A percentile compares a stretch with the other conserved stretches of the same genome.
Evolutionary conservation across 2,329 filamentous ascomycete species (phyloP).

Genomic region (Aureobasidium sp.): DNA sequence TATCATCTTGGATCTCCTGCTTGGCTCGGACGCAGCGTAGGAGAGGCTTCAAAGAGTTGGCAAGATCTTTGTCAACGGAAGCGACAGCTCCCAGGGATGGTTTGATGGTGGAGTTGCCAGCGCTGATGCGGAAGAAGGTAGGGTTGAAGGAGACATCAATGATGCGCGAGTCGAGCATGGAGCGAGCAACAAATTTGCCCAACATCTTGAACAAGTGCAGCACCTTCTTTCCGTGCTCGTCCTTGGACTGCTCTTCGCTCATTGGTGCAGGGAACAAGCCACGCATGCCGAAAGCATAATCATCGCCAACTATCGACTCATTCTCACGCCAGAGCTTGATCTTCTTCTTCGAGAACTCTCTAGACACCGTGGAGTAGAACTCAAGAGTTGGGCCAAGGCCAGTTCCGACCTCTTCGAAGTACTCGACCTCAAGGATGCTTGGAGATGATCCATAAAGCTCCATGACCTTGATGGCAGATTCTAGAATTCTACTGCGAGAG

Average conservation of each 20-base stretch:
- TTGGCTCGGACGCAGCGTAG: constrained; percentile 81
- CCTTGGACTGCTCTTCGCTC: constrained; percentile 63
- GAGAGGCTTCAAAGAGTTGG: constrained; percentile 74
- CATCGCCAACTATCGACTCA: constrained; percentile 59
- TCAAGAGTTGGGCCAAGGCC: constrained; percentile 91
- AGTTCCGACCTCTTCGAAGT: constrained; percentile 97
- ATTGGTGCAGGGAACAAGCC: constrained; percentile 90
- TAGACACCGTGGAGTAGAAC: constrained; percentile 96
- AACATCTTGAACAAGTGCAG: constrained; percentile 85
- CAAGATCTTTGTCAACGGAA: constrained; percentile 76
- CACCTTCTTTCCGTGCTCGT: constrained; percentile 77
- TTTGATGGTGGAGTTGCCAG: constrained; percentile 56
- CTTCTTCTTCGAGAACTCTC: constrained; percentile 95
- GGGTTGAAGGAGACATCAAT: constrained; percentile 97
- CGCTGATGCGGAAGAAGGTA: constrained; percentile 91
- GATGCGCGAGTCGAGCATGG: constrained; percentile 96
- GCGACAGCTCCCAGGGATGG: constrained; percentile 86
- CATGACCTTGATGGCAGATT: constrained; percentile 98
- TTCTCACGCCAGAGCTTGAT: constrained; percentile 94
- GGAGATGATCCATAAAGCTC: constrained; percentile 95
- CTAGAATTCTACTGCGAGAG: constrained; percentile 84
- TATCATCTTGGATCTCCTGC: constrained; percentile 69
- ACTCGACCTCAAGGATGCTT: constrained; percentile 93
- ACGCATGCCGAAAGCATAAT: constrained; percentile 75
- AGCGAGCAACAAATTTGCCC: constrained; percentile 93